Evolutionary conservation across 768 basidiomycete species (phyloP), one percentile per base, ranked within the genome.

Genomic region (Coprinopsis cinerea): DNA sequence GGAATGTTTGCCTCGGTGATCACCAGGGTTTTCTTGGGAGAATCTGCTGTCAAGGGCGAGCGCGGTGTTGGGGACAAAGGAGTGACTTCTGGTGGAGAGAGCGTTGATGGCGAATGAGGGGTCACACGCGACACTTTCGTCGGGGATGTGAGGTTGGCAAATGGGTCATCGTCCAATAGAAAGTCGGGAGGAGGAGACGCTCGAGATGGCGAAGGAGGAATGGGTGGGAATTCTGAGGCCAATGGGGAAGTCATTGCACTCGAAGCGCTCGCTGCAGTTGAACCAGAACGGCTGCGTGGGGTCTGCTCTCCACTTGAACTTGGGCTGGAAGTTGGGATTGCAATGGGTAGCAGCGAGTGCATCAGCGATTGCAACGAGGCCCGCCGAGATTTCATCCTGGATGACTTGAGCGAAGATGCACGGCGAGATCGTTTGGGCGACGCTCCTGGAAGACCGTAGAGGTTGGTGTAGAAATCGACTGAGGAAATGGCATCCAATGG

Each of bases 161-260:
- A 88, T 1, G 86, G 86, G 57, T 88, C 86, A 45, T 83, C 80
- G 57, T 87, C 85, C 22, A 85, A 67, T 17, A 86, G 70, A 53
- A 68, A 74, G n/a, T 61, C 63, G 14, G 67, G 68, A 1, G 73
- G 72, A 4, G 71, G 67, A 11, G 71, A 71, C 55, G 55, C 51
- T 13, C 61, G 62, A 39, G 68, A 27, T 34, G 54, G 48, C 36
- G 49, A n/a, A n/a, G n/a, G n/a, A n/a, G n/a, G n/a, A n/a, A n/a
- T n/a, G n/a, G n/a, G n/a, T n/a, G n/a, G n/a, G n/a, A n/a, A n/a
- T n/a, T n/a, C n/a, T n/a, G n/a, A n/a, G n/a, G n/a, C n/a, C n/a
- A n/a, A n/a, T n/a, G n/a, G n/a, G n/a, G n/a, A n/a, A n/a, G n/a
- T n/a, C n/a, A n/a, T n/a, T n/a, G n/a, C n/a, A n/a, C n/a, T n/a